Evolutionary conservation across 768 basidiomycete genomes (phyloP).

Genomic region (Agrocybe pediades): DNA sequence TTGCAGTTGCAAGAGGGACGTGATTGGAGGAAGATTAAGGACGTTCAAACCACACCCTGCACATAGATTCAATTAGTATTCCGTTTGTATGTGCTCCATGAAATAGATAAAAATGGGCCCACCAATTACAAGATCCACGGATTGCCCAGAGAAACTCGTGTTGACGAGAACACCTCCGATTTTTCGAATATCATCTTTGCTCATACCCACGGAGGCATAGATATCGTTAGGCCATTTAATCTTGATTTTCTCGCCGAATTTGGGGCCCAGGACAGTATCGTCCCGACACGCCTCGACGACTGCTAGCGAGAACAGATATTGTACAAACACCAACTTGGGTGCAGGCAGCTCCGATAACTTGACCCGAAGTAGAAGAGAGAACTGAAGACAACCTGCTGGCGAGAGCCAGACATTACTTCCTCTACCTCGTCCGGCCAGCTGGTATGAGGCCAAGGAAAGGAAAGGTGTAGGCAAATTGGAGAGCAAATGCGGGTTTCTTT

Average conservation of each 20-base stretch:
- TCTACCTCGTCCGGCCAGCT: slow-evolving; percentile 86
- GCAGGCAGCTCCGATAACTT: slow-evolving; percentile 45
- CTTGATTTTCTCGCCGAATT: slow-evolving; percentile 55
- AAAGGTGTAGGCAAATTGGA: slow-evolving; percentile 71
- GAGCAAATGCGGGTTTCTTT: slow-evolving; percentile 77
- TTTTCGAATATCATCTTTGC: slow-evolving; percentile 62
- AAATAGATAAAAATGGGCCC: slow-evolving; percentile 19
- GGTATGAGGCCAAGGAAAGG: slow-evolving; percentile 84
- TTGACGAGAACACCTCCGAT: slow-evolving; percentile 92
- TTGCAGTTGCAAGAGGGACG: slow-evolving; percentile 76
- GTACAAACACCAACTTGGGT: slow-evolving; percentile 83
- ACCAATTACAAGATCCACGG: slow-evolving; percentile 84
- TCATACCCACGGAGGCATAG: slow-evolving; percentile 64
- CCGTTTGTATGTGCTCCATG: neutral
- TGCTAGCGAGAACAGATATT: slow-evolving; percentile 90
- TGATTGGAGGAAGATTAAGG: slow-evolving; percentile 78
- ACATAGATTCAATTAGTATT: neutral
- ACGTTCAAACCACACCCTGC: slow-evolving; percentile 91
- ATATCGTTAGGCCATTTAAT: slow-evolving; percentile 99
- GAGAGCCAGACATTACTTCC: slow-evolving; percentile 93
- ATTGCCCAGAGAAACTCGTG: slow-evolving; percentile 74
- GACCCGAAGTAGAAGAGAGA: slow-evolving; percentile 74
- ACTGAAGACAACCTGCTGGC: slow-evolving; percentile 84
- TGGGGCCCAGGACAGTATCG: slow-evolving; percentile 50
- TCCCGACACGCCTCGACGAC: slow-evolving; percentile 85